Conservation (phyloP, 805 yeast species). For the Ogataea haglerorum region DNA sequence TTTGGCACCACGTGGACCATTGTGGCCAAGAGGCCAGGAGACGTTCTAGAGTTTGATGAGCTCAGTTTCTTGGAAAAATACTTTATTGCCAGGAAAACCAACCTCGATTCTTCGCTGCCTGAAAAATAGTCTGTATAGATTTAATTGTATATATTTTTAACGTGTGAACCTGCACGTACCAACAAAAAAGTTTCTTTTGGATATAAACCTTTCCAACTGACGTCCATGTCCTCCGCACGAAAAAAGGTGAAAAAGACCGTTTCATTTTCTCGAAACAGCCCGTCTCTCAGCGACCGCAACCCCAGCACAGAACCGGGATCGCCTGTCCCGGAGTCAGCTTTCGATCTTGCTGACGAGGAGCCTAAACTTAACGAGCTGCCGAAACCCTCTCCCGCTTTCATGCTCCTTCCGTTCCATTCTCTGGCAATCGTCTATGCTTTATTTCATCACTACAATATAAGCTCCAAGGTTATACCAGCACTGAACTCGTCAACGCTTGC, state of each 20-base stretch:
- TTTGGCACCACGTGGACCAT: slow-evolving; percentile 91
- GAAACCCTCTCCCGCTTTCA: slow-evolving; percentile 14
- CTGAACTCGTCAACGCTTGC: slow-evolving; percentile 31
- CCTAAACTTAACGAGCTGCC: slow-evolving; percentile 11
- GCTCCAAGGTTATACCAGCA: slow-evolving; percentile 26
- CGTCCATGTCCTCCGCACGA: slow-evolving; percentile 4
- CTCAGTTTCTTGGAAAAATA: slow-evolving; percentile 50
- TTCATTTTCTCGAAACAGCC: slow-evolving; percentile 21
- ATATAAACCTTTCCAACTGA: neutral
- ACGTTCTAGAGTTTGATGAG: slow-evolving; percentile 46
- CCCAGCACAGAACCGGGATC: neutral
- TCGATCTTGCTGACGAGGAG: neutral
- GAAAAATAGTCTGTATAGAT: slow-evolving; percentile 9
- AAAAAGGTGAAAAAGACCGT: slow-evolving; percentile 29
- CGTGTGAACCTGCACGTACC: neutral
- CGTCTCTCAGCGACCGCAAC: slow-evolving; percentile 20
- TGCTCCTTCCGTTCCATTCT: slow-evolving; percentile 33
- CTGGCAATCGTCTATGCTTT: slow-evolving; percentile 24
- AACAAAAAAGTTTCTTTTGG: neutral
- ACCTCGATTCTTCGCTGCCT: slow-evolving; percentile 29
- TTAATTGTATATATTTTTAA: slow-evolving; percentile 5
- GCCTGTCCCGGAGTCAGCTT: neutral
- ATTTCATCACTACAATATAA: slow-evolving; percentile 33
- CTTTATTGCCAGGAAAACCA: slow-evolving; percentile 33
- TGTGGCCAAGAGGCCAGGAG: slow-evolving; percentile 72